Base-by-base conservation (phyloP, 495 filamentous ascomycete genomes). In the Penicillium longicatenatum region DNA sequence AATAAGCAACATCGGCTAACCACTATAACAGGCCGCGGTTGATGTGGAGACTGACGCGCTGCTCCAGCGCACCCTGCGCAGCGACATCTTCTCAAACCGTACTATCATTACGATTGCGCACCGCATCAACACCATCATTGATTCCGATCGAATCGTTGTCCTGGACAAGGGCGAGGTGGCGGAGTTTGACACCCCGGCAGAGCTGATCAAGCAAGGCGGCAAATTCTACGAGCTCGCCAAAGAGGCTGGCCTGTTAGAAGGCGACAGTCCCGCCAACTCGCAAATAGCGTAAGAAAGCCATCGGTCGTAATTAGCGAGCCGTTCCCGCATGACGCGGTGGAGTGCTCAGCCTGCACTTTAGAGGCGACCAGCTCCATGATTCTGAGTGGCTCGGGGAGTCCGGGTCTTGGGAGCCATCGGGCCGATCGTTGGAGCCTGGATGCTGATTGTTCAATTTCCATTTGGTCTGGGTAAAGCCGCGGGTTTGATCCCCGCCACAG, bases 81-180 rank as follows among this genome's bases (percentile, higher is more conserved):
- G 80, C 69, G 79, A 70, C 57, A 74, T 81, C 67, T 96, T 97
- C 80, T 78, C 84, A 51, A 89, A 97, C 67, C 84, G 93, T 19
- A 99, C 95, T 17, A 98, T 99, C 71, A 92, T 99, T 66, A 98
- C 95, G 1, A 96, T 98, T 66, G 94, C 94, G 48, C 94, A 98
- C 72, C 85, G 94, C 43, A 95, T 99, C 74, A 96, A 97, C 75
- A 98, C 92, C 19, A 96, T 98, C 69, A 84, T 97, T 19, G 92
- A 97, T 74, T 91, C 88, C 26, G 92, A 98, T 72, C 82, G 91
- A 21, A 92, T 98, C 52, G 84, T 97, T 41, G 92, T 98, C 43
- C 83, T 98, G 2, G 89, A 95, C 72, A 75, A 82, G 71, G 83
- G 84, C 29, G 74, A 70, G n/a, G 79, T 86, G 39, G 81, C 71